phyloP scores from a whole-genome alignment of 2,329 filamentous ascomycete genomes.

The Botrytis pseudocinerea region DNA sequence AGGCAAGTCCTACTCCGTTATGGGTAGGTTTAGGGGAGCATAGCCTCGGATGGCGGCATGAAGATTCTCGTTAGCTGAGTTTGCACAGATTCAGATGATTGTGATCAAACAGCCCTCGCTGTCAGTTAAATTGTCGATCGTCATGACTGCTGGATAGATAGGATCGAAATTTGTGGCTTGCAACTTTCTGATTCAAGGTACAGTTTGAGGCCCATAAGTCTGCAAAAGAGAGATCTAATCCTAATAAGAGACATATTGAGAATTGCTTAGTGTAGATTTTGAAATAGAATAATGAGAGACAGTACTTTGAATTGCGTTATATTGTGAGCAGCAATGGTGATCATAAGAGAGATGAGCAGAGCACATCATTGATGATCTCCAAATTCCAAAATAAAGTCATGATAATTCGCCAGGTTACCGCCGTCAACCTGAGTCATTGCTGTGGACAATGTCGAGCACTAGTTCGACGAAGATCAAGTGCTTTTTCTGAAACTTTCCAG shows the following conservation, averaged over 20 bases:
- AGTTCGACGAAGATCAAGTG: neutral
- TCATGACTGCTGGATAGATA: neutral
- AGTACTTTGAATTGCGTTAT: neutral
- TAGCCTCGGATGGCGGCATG: neutral
- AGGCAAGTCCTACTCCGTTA: neutral
- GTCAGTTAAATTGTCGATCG: neutral
- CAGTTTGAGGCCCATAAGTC: neutral
- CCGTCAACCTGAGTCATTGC: neutral
- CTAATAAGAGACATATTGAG: neutral
- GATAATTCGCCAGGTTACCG: neutral
- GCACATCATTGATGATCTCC: neutral
- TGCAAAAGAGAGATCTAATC: neutral
- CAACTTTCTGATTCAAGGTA: neutral
- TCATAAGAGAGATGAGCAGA: neutral
- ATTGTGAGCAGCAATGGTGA: neutral
- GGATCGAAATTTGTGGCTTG: neutral
- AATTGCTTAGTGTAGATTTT: neutral
- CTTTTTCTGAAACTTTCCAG: neutral
- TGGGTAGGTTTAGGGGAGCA: neutral
- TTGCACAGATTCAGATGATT: neutral
- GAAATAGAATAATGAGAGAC: neutral
- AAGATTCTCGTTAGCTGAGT: neutral
- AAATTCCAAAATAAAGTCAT: neutral
- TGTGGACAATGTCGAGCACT: neutral
- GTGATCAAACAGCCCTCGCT: neutral